phyloP scores from a whole-genome alignment of 345 rosid genomes.

The Turritis glabra region DNA sequence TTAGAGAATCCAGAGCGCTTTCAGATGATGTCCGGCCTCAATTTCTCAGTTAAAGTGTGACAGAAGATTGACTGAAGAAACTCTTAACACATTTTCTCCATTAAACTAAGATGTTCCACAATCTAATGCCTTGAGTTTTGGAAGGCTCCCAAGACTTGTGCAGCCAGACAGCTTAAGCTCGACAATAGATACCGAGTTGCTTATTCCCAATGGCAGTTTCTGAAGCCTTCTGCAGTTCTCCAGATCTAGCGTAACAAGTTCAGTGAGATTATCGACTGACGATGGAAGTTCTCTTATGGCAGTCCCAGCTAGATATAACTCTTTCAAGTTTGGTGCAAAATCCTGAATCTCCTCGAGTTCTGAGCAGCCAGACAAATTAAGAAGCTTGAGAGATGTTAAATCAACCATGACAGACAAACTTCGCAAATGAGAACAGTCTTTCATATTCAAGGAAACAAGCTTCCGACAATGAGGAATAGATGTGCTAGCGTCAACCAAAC shows the following conservation, averaged over 20 bases:
- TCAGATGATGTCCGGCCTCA: too few species aligned
- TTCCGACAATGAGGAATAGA: conserved; percentile 6
- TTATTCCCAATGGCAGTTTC: not conserved
- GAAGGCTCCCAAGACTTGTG: conserved; percentile 6
- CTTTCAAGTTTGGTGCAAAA: conserved; percentile 18
- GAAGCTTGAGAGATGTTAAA: conserved; percentile 16
- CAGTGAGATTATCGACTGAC: not conserved
- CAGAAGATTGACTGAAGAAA: not conserved
- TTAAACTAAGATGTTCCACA: not conserved
- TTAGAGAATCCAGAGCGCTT: too few species aligned
- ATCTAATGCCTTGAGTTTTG: not conserved
- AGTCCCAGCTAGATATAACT: conserved; percentile 29
- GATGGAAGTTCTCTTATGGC: conserved; percentile 12
- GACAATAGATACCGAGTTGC: not conserved
- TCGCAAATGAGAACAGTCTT: conserved; percentile 15
- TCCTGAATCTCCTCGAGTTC: conserved; percentile 15
- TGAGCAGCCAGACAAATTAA: conserved; percentile 23
- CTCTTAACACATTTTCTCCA: not conserved
- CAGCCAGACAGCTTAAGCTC: conserved; percentile 28
- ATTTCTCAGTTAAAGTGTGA: not conserved
- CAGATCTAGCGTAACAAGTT: conserved; percentile 26
- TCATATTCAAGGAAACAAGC: conserved; percentile 33
- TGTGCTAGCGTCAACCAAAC: conserved; percentile 21
- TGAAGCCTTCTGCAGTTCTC: conserved; percentile 17
- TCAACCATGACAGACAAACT: not conserved